Evolutionary conservation across 257 asterid genomes (phyloP).

Genomic region (Capsicum baccatum): DNA sequence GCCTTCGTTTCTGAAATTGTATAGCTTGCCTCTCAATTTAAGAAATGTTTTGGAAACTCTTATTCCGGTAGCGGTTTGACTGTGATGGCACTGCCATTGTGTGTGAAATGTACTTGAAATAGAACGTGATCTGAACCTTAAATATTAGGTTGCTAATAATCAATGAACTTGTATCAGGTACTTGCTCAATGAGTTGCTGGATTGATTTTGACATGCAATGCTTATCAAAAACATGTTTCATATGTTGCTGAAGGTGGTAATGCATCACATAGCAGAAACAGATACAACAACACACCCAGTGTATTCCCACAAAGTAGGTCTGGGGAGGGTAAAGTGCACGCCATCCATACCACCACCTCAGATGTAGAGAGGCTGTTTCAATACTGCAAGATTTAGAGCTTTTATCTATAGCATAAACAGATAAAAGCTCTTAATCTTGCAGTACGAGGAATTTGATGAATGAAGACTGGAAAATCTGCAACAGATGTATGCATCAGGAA

Average conservation of each 20-base stretch:
- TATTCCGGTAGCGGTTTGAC: background rate
- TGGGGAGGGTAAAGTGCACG: too few relatives aligned
- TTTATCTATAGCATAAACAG: too few relatives aligned
- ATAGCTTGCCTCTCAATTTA: background rate
- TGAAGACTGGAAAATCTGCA: background rate
- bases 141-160: background rate
- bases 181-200: constrained; percentile 16
- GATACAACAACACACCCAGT: too few relatives aligned
- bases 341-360: too few relatives aligned
- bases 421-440: background rate
- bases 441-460: constrained; percentile 15
- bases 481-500: background rate
- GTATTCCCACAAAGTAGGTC: too few relatives aligned
- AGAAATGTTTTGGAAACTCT: background rate
- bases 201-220: background rate
- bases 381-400: too few relatives aligned
- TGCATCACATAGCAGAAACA: constrained; percentile 1
- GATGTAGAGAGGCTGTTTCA: too few relatives aligned
- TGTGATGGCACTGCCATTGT: background rate
- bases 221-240: background rate
- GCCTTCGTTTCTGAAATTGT: background rate
- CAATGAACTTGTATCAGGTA: constrained; percentile 6
- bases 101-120: constrained; percentile 2
- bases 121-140: background rate
- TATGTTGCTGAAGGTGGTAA: background rate